Evolutionary conservation across 192 early-diverging fungal genomes (phyloP).

Genomic region (Coemansia sp.): DNA sequence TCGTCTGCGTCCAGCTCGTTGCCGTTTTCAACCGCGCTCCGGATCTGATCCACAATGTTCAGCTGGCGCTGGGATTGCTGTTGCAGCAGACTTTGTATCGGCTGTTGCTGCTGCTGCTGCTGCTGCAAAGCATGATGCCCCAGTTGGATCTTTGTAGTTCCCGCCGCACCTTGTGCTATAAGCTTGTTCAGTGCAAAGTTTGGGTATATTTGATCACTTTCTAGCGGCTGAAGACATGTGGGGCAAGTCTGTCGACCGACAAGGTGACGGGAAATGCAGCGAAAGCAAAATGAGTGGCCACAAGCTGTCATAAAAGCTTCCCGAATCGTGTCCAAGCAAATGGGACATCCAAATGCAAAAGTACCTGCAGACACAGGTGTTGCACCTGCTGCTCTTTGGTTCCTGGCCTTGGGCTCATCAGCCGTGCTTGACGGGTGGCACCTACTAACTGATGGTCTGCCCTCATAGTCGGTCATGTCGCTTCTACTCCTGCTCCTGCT

Average conservation of each 20-base stretch:
- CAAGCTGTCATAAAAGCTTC: conserved; percentile 79
- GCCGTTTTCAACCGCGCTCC: conserved; percentile 35
- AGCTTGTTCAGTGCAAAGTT: conserved; percentile 67
- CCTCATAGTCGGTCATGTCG: neutral
- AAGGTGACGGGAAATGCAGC: conserved; percentile 74
- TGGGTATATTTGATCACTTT: conserved; percentile 72
- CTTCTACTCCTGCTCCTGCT: neutral
- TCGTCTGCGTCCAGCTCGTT: conserved; percentile 53
- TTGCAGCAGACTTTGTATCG: neutral
- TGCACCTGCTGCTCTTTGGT: conserved; percentile 7
- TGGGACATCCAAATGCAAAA: conserved; percentile 55
- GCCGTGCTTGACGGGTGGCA: neutral
- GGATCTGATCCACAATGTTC: conserved; percentile 32
- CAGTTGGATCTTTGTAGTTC: neutral
- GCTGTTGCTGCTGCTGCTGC: conserved; percentile 5
- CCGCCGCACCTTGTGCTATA: conserved; percentile 19
- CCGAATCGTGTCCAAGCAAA: conserved; percentile 70
- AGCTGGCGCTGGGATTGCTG: conserved; percentile 13
- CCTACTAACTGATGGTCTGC: neutral
- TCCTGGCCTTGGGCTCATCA: neutral
- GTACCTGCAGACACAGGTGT: neutral
- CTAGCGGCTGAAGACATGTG: conserved; percentile 61
- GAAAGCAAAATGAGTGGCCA: conserved; percentile 84
- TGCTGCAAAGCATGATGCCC: neutral
- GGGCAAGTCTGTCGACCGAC: conserved; percentile 65